phyloP scores from a whole-genome alignment of 352 stramenopile genomes.

The Globisporangium iwayamae region DNA sequence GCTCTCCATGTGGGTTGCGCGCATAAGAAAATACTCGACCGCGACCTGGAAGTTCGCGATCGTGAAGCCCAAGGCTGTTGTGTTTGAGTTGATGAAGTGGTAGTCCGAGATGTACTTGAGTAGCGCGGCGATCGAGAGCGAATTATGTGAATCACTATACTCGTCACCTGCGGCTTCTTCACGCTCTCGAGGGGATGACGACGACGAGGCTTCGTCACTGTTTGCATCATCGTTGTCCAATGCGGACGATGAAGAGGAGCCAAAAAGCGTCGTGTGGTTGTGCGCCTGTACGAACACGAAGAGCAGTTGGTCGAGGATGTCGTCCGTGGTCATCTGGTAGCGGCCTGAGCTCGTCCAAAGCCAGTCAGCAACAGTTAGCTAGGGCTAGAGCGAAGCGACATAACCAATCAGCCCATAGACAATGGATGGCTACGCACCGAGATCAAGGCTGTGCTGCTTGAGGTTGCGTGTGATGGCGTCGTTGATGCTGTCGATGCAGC shows the following conservation, averaged over 20 bases:
- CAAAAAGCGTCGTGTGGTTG: constrained; percentile 22
- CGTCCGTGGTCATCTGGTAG: constrained; percentile 70
- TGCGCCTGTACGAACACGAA: constrained; percentile 60
- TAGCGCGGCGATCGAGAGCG: constrained; percentile 52
- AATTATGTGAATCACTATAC: not conserved
- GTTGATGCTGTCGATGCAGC: constrained; percentile 57
- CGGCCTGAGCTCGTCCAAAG: constrained; percentile 22
- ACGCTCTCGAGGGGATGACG: not conserved
- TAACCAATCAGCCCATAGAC: not conserved
- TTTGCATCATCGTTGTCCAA: constrained; percentile 6
- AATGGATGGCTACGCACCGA: constrained; percentile 28
- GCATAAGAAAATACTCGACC: constrained; percentile 71
- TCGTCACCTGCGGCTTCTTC: not conserved
- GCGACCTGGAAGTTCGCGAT: constrained; percentile 81
- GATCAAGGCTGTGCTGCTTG: constrained; percentile 42
- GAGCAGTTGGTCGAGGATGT: constrained; percentile 77
- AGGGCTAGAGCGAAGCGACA: not conserved
- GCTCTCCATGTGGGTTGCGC: constrained; percentile 21
- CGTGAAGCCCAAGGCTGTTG: constrained; percentile 71
- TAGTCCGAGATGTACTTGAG: constrained; percentile 75
- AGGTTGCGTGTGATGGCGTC: constrained; percentile 53
- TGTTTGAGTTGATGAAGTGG: constrained; percentile 85
- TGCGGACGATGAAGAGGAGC: not conserved
- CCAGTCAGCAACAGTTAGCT: not conserved
- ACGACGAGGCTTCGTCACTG: constrained; percentile 1